phyloP scores from a whole-genome alignment of 163 green algal genomes.

The Coccomyxa subellipsoidea region DNA sequence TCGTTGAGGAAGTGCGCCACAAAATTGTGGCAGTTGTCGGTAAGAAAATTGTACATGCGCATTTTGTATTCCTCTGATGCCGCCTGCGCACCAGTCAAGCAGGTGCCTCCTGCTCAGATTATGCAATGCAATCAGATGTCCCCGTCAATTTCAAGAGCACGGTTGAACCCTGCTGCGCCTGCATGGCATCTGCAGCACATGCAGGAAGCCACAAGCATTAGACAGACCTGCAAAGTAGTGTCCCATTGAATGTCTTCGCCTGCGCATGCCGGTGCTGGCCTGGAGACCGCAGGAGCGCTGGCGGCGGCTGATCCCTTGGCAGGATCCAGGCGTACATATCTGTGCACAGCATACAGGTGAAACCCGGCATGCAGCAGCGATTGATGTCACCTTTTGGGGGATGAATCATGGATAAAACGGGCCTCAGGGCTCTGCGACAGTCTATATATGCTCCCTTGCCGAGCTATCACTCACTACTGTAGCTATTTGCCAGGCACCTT shows the following conservation, averaged over 20 bases:
- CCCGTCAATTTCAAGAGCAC: not conserved
- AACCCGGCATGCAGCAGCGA: not conserved
- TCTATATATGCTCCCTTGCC: too few species aligned
- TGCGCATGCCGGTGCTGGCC: not conserved
- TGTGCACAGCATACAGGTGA: not conserved
- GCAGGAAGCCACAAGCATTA: not conserved
- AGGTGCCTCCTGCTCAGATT: not conserved
- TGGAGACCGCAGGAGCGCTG: not conserved
- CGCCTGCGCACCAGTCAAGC: slow-evolving; percentile 16
- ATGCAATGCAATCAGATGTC: too few species aligned
- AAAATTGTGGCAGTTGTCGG: slow-evolving; percentile 65
- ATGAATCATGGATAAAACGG: not conserved
- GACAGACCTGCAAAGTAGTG: not conserved
- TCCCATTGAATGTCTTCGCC: not conserved
- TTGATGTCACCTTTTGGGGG: not conserved
- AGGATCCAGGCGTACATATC: slow-evolving; percentile 25
- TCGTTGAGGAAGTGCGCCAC: slow-evolving; percentile 44
- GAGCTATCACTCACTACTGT: too few species aligned
- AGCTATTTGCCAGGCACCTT: too few species aligned
- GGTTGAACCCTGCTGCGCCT: not conserved
- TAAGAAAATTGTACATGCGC: slow-evolving; percentile 55
- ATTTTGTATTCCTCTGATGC: slow-evolving; percentile 35
- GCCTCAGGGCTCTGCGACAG: too few species aligned
- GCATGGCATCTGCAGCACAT: not conserved
- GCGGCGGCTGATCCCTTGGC: not conserved